Base-by-base conservation (phyloP, 2,329 filamentous ascomycete genomes). In the Penicillium olsonii region DNA sequence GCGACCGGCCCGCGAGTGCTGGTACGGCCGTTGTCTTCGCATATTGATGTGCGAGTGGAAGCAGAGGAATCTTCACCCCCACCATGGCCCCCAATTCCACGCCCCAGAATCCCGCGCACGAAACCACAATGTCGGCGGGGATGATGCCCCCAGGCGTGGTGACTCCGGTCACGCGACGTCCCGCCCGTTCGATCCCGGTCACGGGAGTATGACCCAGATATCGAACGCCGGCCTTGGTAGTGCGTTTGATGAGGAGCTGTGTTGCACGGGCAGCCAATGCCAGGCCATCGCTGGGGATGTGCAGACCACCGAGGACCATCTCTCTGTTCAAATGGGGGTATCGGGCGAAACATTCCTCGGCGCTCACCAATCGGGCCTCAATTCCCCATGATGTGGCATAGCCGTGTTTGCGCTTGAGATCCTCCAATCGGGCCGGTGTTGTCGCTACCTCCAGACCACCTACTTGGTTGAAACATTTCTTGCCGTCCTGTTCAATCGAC, bases 81-180 rank as follows among this genome's bases (percentile, higher is more conserved):
- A 80, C 75, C 82, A 86, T 83, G 5, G 77, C 79, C 18, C 83
- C 83, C 6, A 86, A 71, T 61, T 86, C 83, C 7, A 85, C 83
- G 10, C 83, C 83, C 83, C 83, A 86, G 64, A 86, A 84, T 0
- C 83, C 83, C 6, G 82, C 83, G 53, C 83, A 86, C 2, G 82
- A 85, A 31, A 86, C 67, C 42, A 85, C 73, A 19, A 85, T 79
- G 46, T 86, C 83, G 0, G 83, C 83, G 0, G 78, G 69, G 17
- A 85, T 72, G 0, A 61, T 75, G 18, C 77, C 77, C 4, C 66
- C 66, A 1, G 72, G 68, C 0, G 81, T 84, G 1, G 54, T 68
- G 0, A 85, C 83, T 2, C 83, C 82, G 0, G 81, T 84, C 11
- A 84, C 81, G 2, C 66, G 73, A 15, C 76, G 75, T 6, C 74